Evolutionary conservation across 1,139 yeast species (phyloP).

Genomic region (Candida mesenterica): DNA sequence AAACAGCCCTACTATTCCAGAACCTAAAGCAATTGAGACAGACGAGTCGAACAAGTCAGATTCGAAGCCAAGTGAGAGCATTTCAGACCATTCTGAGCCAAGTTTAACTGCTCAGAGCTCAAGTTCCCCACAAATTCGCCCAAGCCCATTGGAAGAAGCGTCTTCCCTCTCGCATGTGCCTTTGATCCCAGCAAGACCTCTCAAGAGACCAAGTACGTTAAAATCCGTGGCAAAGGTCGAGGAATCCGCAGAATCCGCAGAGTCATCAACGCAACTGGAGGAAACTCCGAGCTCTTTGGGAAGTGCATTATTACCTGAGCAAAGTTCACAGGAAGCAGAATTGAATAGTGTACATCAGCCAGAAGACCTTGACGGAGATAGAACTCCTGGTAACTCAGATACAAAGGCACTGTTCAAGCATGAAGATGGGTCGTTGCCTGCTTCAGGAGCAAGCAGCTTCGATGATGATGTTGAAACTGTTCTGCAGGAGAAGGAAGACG

Average conservation of each 20-base stretch:
- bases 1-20: background rate
- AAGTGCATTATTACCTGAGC: background rate
- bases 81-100: too few relatives aligned
- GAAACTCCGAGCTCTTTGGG: too few relatives aligned
- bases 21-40: conserved; percentile 1
- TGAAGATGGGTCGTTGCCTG: conserved; percentile 20
- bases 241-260: too few relatives aligned
- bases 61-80: too few relatives aligned
- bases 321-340: conserved; percentile 2
- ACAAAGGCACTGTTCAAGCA: conserved; percentile 33
- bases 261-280: too few relatives aligned
- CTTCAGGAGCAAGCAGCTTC: conserved; percentile 23
- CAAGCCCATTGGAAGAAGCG: too few relatives aligned
- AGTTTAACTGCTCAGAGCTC: too few relatives aligned
- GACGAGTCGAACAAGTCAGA: background rate
- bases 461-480: conserved; percentile 38
- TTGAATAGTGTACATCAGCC: background rate
- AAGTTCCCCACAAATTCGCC: too few relatives aligned
- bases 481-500: conserved; percentile 26
- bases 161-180: conserved; percentile 10
- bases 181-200: conserved; percentile 14
- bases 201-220: background rate
- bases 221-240: background rate
- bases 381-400: conserved; percentile 36
- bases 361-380: conserved; percentile 31